Evolutionary conservation across 805 yeast genomes (phyloP), one percentile per base, ranked within the genome.

Genomic region (Wickerhamomyces bisporus): DNA sequence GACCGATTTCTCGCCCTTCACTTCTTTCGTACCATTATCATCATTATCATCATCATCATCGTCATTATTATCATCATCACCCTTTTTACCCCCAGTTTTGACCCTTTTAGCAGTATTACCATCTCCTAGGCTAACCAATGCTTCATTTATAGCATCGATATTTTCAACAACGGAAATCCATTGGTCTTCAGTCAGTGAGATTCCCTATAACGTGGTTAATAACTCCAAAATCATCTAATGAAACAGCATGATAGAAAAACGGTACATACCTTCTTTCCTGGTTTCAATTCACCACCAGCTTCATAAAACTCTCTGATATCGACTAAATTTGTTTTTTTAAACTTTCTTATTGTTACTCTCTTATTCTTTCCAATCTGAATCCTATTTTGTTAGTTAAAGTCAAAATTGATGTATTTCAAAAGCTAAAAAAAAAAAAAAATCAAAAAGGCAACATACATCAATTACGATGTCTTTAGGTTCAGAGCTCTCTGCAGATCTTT

Each of bases 261-360:
- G n/a, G n/a, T n/a, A 46, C 65, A 36, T 44, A 64, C 81, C 61
- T 89, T 89, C 53, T 78, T 81, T 1, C 95, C 95, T 0, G 98
- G 98, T 42, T 71, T 71, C 64, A 71, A 68, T 43, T 78, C 81
- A 6, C 81, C 81, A 9, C 66, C 62, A n/a, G 68, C 75, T 36
- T 68, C 68, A 58, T 86, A 89, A 62, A 68, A 87, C 57, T 89
- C 96, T 41, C 98, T 73, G 37, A 89, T 84, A 52, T 89, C 96
- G 12, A 91, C 77, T 47, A 88, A 63, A 25, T 73, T 74, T 39
- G 66, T 64, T 36, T 79, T 79, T 39, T 83, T 79, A 66, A 77
- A 89, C 47, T 73, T 74, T 40, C 87, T 71, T 14, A 91, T 87
- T 0, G 86, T 75, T 24, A 86, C 82, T 39, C 78, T 74, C 55